Evolutionary conservation across 2,329 filamentous ascomycete species (phyloP).

Genomic region (Penicillium sp.): DNA sequence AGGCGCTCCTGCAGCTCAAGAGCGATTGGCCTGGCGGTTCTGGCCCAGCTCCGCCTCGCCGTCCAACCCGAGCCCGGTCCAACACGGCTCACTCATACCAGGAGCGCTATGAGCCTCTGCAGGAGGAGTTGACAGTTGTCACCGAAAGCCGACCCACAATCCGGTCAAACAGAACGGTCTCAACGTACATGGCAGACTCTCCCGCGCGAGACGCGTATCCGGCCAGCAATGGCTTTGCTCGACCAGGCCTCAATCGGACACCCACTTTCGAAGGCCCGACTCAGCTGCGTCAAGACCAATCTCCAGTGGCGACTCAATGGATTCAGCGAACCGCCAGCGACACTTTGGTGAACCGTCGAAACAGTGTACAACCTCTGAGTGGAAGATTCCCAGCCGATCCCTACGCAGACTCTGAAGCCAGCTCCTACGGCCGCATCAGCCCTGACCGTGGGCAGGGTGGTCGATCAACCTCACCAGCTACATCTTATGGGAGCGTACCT

Average conservation of each 20-base stretch:
- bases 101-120: slow-evolving; percentile 60
- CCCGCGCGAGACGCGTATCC: slow-evolving; percentile 47
- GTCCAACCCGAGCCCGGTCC: slow-evolving; percentile 59
- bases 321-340: slow-evolving; percentile 61
- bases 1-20: slow-evolving; percentile 73
- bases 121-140: slow-evolving; percentile 57
- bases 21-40: slow-evolving; percentile 68
- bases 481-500: slow-evolving; percentile 55
- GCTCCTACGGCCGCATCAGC: slow-evolving; percentile 52
- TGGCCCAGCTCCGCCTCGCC: slow-evolving; percentile 39
- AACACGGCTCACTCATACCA: slow-evolving; percentile 67
- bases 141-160: slow-evolving; percentile 59
- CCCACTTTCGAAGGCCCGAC: slow-evolving; percentile 63
- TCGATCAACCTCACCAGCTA: slow-evolving; percentile 58
- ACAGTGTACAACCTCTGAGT: slow-evolving; percentile 52
- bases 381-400: slow-evolving; percentile 51
- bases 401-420: slow-evolving; percentile 53
- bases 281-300: slow-evolving; percentile 57
- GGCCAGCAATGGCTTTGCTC: slow-evolving; percentile 47
- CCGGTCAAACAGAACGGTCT: slow-evolving; percentile 48
- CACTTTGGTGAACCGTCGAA: slow-evolving; percentile 53
- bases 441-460: slow-evolving; percentile 54
- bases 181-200: slow-evolving; percentile 41
- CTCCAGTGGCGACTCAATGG: slow-evolving; percentile 51
- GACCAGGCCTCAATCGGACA: slow-evolving; percentile 56